A percentile compares a stretch with the other conserved stretches of the same genome.
These are phyloP conservation scores for Asterella californica DNA, from an alignment of 225 moss, liverwort and hornwort genomes.

Conservation along the genomic window DNA sequence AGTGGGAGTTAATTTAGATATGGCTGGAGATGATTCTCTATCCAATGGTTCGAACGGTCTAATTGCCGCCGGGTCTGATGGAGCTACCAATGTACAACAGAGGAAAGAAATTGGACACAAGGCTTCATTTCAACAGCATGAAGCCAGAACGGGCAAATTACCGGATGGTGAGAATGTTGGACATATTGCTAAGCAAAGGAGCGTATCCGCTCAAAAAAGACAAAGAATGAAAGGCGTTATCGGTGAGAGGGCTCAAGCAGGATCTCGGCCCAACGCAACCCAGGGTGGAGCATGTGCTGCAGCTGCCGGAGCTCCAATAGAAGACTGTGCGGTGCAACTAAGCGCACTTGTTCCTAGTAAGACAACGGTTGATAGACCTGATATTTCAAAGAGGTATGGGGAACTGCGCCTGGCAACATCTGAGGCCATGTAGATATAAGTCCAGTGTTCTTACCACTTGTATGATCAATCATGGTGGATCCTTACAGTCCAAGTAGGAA, in stretches of 20 bases:
- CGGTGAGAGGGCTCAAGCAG: constrained; percentile 26
- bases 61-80: constrained; percentile 6
- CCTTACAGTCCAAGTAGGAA: not conserved
- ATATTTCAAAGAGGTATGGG: constrained; percentile 34
- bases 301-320: constrained; percentile 70
- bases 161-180: constrained; percentile 22
- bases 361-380: constrained; percentile 60
- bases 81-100: constrained; percentile 8
- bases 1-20: constrained; percentile 15
- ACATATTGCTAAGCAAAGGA: constrained; percentile 25
- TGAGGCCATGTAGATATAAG: not conserved
- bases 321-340: constrained; percentile 38
- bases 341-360: constrained; percentile 19
- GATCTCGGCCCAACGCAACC: constrained; percentile 50
- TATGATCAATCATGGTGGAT: too few relatives aligned
- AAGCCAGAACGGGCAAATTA: constrained; percentile 17
- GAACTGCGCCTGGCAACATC: not conserved
- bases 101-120: constrained; percentile 8
- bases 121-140: constrained; percentile 13
- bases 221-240: constrained; percentile 73
- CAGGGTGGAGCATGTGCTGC: constrained; percentile 79
- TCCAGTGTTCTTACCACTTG: not conserved
- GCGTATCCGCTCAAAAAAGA: constrained; percentile 48
- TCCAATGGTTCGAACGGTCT: constrained; percentile 15
- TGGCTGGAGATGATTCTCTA: not conserved